Base-by-base conservation (phyloP, 2,329 filamentous ascomycete species). In the Dactylella cylindrospora region DNA sequence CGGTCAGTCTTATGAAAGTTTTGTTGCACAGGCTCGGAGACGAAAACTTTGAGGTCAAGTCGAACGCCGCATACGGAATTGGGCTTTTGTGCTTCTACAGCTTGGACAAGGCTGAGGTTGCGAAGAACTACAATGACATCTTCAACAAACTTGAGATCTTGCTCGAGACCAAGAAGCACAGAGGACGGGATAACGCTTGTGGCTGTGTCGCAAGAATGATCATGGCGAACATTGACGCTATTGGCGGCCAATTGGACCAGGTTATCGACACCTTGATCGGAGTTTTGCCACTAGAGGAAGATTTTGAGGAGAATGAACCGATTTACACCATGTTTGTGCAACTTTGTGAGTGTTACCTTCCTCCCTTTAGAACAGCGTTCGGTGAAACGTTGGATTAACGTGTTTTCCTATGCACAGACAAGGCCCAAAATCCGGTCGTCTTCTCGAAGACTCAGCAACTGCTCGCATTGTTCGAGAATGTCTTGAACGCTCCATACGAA, bases 231-330 rank as follows among this genome's bases (percentile, higher is more conserved):
- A 85, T 87, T n/a, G 84, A 91, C 68, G 82, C 81, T 67, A 84
- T 94, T 7, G 28, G 49, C 28, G 57, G 54, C 36, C 90, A 91
- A 13, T 80, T 95, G 47, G 76, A 80, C 31, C 84, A 95, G 61
- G 88, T 95, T 15, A 80, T 98, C 1, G 90, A 91, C 20, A 83
- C 83, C 0, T 76, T 97, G 22, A 80, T 94, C 53, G 80, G 81
- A 64, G 80, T 90, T 22, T 80, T 97, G 29, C 93, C 93, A 7
- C 79, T 97, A 65, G 88, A 87, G 73, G 90, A 95, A 72, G 93
- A 97, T 73, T 97, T 82, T 69, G 90, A 96, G 74, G 93, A 97
- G 81, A 97, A 98, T 75, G 88, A 88, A 70, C 90, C 93, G 6
- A 84, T 97, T 61, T 98, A 86, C 76, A 81, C 86, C 73, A 94